Conservation (phyloP, 495 filamentous ascomycete genomes). For the Barbatosphaeria neglecta region DNA sequence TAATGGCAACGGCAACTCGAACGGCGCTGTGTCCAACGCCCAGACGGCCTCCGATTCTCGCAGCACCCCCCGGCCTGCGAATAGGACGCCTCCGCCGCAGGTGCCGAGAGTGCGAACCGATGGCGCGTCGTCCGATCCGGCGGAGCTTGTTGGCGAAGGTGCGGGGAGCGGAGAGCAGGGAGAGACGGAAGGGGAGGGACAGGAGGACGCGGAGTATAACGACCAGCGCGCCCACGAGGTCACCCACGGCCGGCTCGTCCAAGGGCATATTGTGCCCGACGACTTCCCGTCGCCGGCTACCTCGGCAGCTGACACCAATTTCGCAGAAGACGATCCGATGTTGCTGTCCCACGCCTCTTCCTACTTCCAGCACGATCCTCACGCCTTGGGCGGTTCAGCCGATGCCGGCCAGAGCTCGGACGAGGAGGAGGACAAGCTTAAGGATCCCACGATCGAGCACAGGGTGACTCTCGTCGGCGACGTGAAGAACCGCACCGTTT, state of each 20-base stretch:
- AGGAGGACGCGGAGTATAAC: constrained; percentile 57
- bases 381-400: constrained; percentile 70
- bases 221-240: constrained; percentile 84
- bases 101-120: constrained; percentile 17
- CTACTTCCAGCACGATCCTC: constrained; percentile 40
- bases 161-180: constrained; percentile 24
- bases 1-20: constrained; percentile 6
- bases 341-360: constrained; percentile 43
- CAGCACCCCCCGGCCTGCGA: constrained; percentile 25
- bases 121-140: constrained; percentile 22
- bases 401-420: constrained; percentile 73
- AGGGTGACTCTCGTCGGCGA: constrained; percentile 95
- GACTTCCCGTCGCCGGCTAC: constrained; percentile 68
- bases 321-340: constrained; percentile 48
- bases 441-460: constrained; percentile 66
- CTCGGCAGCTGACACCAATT: constrained; percentile 45
- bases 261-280: constrained; percentile 93
- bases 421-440: constrained; percentile 73
- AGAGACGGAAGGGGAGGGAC: too few relatives aligned
- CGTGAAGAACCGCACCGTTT: constrained; percentile 71
- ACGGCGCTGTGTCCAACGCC: constrained; percentile 5
- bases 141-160: constrained; percentile 29
- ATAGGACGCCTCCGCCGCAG: constrained; percentile 16
- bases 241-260: constrained; percentile 81
- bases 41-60: constrained; percentile 13